Percentiles rank a stretch among this genome's conserved stretches.
Conservation (phyloP, 2,329 filamentous ascomycete genomes). For the Colletotrichum tanaceti region DNA sequence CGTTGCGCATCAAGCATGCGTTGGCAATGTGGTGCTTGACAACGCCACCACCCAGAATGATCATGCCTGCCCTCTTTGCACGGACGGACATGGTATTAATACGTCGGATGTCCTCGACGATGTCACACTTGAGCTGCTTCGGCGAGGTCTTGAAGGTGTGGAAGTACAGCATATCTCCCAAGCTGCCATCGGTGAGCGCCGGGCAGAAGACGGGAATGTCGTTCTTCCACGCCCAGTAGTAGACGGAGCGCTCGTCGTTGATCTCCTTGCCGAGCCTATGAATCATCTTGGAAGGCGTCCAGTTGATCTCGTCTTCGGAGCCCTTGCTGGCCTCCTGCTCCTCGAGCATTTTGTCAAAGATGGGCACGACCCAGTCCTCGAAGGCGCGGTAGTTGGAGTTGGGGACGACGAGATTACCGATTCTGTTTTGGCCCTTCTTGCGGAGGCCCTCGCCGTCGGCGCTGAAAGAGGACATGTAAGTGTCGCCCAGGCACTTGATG, state of each 20-base stretch:
- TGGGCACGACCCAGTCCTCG: conserved; percentile 96
- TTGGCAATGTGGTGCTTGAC: conserved; percentile 99
- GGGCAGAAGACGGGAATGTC: conserved; percentile 97
- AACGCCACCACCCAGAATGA: conserved; percentile 93
- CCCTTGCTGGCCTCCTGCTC: conserved; percentile 87
- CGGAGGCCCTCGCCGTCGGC: conserved; percentile 82
- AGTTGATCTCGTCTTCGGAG: conserved; percentile 76
- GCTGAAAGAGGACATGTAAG: conserved; percentile 89
- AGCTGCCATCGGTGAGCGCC: conserved; percentile 91
- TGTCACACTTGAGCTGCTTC: conserved; percentile 83
- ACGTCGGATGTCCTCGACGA: conserved; percentile 90
- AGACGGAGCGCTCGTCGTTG: conserved; percentile 89
- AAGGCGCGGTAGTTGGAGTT: conserved; percentile 98
- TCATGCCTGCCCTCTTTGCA: conserved; percentile 91
- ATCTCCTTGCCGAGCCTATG: conserved; percentile 92
- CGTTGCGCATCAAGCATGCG: conserved; percentile 96
- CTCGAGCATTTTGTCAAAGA: conserved; percentile 91
- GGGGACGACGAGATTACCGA: conserved; percentile 94
- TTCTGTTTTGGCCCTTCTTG: conserved; percentile 89
- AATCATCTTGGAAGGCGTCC: conserved; percentile 95
- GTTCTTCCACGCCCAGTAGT: conserved; percentile 98
- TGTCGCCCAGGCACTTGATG: conserved; percentile 96
- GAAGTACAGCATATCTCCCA: conserved; percentile 98
- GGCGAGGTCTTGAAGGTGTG: conserved; percentile 94
- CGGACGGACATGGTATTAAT: conserved; percentile 93